Evolutionary conservation across 2,329 filamentous ascomycete species (phyloP).

Genomic region (Claviceps monticola): DNA sequence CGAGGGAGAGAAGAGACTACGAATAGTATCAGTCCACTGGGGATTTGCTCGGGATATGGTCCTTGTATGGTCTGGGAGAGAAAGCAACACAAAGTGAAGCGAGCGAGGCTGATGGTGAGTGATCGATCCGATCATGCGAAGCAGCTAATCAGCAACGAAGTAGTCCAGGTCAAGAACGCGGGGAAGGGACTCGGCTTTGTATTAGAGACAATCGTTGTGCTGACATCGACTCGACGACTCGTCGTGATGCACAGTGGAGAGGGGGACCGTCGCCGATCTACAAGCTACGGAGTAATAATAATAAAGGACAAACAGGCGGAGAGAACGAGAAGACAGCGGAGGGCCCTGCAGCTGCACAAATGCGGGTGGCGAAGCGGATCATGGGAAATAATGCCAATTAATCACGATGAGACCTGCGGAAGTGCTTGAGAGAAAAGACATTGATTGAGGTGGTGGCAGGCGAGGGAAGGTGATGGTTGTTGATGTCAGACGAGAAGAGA

Average conservation of each 20-base stretch:
- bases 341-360: neutral
- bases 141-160: neutral
- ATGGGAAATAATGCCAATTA: neutral
- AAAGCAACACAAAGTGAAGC: neutral
- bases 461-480: neutral
- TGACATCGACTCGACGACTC: neutral
- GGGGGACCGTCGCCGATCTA: neutral
- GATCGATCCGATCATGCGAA: neutral
- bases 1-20: neutral
- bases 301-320: neutral
- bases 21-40: neutral
- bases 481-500: neutral
- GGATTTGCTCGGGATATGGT: neutral
- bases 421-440: conserved; percentile 1
- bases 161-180: neutral
- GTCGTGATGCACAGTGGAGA: neutral
- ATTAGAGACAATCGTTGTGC: neutral
- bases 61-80: too few species aligned
- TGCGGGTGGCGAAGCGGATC: neutral
- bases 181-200: neutral
- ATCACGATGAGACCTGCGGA: neutral
- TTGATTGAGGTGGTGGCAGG: neutral
- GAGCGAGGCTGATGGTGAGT: neutral
- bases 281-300: neutral
- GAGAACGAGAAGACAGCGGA: neutral